Evolutionary conservation across 495 filamentous ascomycete genomes (phyloP).

Genomic region (Articulospora tetracladia): DNA sequence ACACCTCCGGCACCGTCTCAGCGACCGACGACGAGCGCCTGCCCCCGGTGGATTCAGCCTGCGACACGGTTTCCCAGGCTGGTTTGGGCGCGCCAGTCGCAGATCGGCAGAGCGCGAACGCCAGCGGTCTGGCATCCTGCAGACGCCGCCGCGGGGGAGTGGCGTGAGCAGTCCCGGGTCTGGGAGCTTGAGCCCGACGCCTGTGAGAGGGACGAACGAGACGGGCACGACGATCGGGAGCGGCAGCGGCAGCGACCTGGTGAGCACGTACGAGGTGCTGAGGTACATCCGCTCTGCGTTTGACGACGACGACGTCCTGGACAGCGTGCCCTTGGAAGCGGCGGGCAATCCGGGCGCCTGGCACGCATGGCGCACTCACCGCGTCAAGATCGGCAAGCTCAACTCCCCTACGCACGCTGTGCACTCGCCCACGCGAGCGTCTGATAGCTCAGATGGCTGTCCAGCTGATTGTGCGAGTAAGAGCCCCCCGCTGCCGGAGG

Average conservation of each 20-base stretch:
- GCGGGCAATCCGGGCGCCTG: slow-evolving; percentile 86
- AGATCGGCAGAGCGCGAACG: slow-evolving; percentile 7
- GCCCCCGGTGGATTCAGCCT: slow-evolving; percentile 87
- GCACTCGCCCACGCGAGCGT: neutral
- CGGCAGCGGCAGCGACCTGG: slow-evolving; percentile 12
- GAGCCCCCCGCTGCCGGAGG: slow-evolving; percentile 4
- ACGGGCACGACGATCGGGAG: slow-evolving; percentile 11
- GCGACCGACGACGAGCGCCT: slow-evolving; percentile 76
- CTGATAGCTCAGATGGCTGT: slow-evolving; percentile 1
- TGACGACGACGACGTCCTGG: slow-evolving; percentile 69
- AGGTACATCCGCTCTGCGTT: slow-evolving; percentile 80
- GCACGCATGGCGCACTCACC: slow-evolving; percentile 81
- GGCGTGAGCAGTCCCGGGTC: slow-evolving; percentile 10
- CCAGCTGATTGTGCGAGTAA: neutral
- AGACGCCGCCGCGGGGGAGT: slow-evolving; percentile 13
- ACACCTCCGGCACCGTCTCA: slow-evolving; percentile 68
- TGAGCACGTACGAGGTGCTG: slow-evolving; percentile 59
- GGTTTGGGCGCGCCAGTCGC: slow-evolving; percentile 57
- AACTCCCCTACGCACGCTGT: slow-evolving; percentile 9
- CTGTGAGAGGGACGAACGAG: slow-evolving; percentile 6
- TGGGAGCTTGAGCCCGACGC: slow-evolving; percentile 17
- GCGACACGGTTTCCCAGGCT: slow-evolving; percentile 82
- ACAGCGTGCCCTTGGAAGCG: slow-evolving; percentile 72
- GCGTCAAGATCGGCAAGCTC: slow-evolving; percentile 30
- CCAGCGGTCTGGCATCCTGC: neutral